These are phyloP conservation scores for Acanthamoeba sp. DNA, from an alignment of 208 protist species.

Conservation along the genomic window DNA sequence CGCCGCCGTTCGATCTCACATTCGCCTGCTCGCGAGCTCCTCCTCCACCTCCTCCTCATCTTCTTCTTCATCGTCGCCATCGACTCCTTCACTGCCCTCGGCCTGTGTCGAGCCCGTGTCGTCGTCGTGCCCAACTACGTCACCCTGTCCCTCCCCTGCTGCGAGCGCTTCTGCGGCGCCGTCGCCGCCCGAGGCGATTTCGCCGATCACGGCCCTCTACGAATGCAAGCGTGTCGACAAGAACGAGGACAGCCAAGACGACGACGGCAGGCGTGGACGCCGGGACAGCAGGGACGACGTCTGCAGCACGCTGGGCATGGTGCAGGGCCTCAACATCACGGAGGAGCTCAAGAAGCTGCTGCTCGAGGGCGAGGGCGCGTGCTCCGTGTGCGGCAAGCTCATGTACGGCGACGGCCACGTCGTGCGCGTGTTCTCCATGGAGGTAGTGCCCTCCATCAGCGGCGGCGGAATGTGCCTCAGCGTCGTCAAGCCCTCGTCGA, in stretches of 20 bases:
- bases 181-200: background rate
- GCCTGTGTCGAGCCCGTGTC: background rate
- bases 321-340: slow-evolving; percentile 27
- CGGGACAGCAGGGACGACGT: background rate
- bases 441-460: background rate
- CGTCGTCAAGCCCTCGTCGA: background rate
- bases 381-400: slow-evolving; percentile 15
- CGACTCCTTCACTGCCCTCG: no score
- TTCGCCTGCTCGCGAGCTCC: background rate
- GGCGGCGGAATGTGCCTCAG: background rate
- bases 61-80: background rate
- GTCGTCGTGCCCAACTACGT: background rate
- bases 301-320: background rate
- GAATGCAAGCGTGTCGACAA: background rate
- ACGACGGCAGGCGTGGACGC: background rate
- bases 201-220: background rate
- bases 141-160: background rate
- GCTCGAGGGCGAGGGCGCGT: slow-evolving; percentile 7
- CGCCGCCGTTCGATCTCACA: background rate
- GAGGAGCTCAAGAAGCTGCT: slow-evolving; percentile 62
- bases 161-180: background rate
- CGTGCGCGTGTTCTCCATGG: slow-evolving; percentile 46
- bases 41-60: background rate
- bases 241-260: background rate
- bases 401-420: slow-evolving; percentile 31